Conservation (phyloP, 2,329 filamentous ascomycete species). For the Colletotrichum melonis region DNA sequence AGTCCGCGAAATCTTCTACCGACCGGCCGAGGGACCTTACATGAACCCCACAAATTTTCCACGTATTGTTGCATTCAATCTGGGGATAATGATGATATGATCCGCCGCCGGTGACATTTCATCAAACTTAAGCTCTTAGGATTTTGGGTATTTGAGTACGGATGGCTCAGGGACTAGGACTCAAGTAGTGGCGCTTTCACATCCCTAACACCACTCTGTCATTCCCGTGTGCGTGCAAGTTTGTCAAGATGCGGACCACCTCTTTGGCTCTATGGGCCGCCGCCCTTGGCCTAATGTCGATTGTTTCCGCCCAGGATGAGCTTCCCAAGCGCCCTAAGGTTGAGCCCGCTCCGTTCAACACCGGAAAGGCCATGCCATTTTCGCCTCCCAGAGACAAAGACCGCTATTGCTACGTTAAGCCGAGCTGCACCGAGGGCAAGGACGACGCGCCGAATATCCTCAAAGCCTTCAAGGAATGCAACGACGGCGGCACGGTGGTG, state of each 20-base stretch:
- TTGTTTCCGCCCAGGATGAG: not conserved
- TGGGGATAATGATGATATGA: not conserved
- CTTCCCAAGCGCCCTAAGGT: constrained; percentile 24
- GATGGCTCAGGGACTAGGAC: not conserved
- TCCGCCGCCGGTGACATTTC: not conserved
- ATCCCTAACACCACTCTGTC: not conserved
- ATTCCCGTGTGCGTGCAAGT: not conserved
- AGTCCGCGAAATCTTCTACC: constrained; percentile 21
- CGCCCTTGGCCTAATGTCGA: constrained; percentile 5
- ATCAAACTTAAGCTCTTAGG: not conserved
- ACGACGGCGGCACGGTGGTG: constrained; percentile 71
- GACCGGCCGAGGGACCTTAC: constrained; percentile 16
- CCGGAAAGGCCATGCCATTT: constrained; percentile 19
- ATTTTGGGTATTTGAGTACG: constrained; percentile 4
- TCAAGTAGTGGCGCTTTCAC: not conserved
- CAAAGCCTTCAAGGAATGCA: constrained; percentile 67
- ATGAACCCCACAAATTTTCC: constrained; percentile 29
- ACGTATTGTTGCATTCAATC: constrained; percentile 22
- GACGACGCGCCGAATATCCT: constrained; percentile 59
- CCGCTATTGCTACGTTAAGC: constrained; percentile 32
- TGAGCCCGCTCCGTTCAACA: constrained; percentile 22
- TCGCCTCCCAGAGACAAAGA: constrained; percentile 27
- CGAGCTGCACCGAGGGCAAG: constrained; percentile 17
- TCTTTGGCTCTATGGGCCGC: constrained; percentile 1
- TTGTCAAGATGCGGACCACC: constrained; percentile 4